Evolutionary conservation across 306 rosid genomes (phyloP).

Genomic region (Dryas octopetala): DNA sequence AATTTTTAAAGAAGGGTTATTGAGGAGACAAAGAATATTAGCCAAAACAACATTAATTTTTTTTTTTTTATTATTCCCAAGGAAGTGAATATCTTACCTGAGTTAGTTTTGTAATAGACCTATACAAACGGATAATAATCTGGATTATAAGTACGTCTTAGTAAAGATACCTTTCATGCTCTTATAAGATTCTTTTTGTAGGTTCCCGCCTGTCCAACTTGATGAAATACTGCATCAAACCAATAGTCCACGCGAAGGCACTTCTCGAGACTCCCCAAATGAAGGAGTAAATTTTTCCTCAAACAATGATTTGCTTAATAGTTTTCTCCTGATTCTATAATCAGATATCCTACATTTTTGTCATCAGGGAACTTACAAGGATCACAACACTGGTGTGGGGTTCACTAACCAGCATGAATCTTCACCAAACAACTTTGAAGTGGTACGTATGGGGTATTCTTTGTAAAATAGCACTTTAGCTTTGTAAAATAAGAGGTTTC

Average conservation of each 20-base stretch:
- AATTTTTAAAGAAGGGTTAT: too few relatives aligned
- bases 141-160: too few relatives aligned
- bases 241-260: not conserved
- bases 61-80: too few relatives aligned
- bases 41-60: too few relatives aligned
- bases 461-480: not conserved
- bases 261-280: constrained; percentile 3
- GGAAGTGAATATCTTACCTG: too few relatives aligned
- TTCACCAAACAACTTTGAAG: not conserved
- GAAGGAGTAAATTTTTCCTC: constrained; percentile 13
- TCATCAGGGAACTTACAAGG: constrained; percentile 8
- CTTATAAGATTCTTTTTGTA: not conserved
- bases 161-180: not conserved
- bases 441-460: too few relatives aligned
- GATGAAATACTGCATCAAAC: constrained; percentile 1
- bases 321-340: not conserved
- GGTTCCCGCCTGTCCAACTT: constrained; percentile 11
- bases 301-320: not conserved
- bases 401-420: not conserved
- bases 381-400: not conserved
- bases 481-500: not conserved
- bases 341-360: not conserved
- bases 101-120: too few relatives aligned
- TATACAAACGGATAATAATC: too few relatives aligned
- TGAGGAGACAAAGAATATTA: too few relatives aligned